A percentile compares a stretch with the other conserved stretches of the same genome.
Conservation (phyloP, 306 rosid species). For the Psophocarpus tetragonolobus region DNA sequence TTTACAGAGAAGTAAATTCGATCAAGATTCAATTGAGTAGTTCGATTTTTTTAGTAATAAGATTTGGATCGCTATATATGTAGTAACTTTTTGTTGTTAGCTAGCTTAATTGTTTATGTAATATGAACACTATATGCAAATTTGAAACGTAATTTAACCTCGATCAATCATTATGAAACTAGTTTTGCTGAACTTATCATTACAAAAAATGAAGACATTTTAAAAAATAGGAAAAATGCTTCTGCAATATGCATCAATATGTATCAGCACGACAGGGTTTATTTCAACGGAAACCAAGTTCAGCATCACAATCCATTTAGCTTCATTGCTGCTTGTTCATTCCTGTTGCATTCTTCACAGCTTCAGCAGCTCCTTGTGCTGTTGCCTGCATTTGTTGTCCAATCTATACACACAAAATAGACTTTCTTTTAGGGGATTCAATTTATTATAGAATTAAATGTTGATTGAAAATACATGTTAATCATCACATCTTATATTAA, state of each 20-base stretch:
- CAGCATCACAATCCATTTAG: not conserved
- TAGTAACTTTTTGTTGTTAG: not conserved
- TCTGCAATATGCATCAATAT: not conserved
- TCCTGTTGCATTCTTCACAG: conserved; percentile 74
- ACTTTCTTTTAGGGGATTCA: not conserved
- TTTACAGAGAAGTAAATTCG: too few relatives aligned
- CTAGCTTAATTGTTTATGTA: not conserved
- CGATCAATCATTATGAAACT: not conserved
- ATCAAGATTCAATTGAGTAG: too few relatives aligned
- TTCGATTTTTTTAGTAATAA: not conserved
- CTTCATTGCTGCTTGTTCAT: conserved; percentile 53
- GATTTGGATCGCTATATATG: not conserved
- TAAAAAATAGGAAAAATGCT: not conserved
- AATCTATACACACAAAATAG: conserved; percentile 25
- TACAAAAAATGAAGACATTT: not conserved
- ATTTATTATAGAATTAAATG: not conserved
- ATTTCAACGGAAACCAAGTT: conserved; percentile 9
- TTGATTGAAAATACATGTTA: not conserved
- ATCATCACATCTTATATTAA: not conserved
- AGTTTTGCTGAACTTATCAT: not conserved
- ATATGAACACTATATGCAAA: not conserved
- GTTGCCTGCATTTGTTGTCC: conserved; percentile 51
- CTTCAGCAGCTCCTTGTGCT: conserved; percentile 61
- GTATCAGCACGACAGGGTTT: conserved; percentile 4
- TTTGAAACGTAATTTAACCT: not conserved